These are phyloP conservation scores for Talaromyces piceae DNA, from an alignment of 2,329 filamentous ascomycete species.

Conservation along the genomic window DNA sequence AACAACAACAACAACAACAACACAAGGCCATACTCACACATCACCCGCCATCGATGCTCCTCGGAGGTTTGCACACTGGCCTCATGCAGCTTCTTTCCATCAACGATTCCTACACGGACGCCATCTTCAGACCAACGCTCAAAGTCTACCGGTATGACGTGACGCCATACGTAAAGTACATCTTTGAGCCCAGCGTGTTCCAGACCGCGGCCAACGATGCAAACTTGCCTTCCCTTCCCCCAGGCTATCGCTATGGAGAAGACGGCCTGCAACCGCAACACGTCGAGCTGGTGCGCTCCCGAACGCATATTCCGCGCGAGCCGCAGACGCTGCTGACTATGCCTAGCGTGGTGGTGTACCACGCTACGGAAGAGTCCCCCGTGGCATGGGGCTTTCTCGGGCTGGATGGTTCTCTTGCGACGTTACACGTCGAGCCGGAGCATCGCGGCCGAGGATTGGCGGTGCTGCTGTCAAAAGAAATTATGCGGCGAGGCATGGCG, in stretches of 20 bases:
- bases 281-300: slow-evolving; percentile 30
- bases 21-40: slow-evolving; percentile 18
- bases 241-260: slow-evolving; percentile 26
- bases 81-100: slow-evolving; percentile 22
- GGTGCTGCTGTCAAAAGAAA: slow-evolving; percentile 22
- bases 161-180: slow-evolving; percentile 30
- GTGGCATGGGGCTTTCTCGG: slow-evolving; percentile 36
- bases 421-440: slow-evolving; percentile 36
- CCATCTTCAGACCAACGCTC: slow-evolving; percentile 15
- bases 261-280: slow-evolving; percentile 23
- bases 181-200: slow-evolving; percentile 22
- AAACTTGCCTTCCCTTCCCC: slow-evolving; percentile 20
- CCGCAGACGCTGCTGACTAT: slow-evolving; percentile 24
- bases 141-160: slow-evolving; percentile 23
- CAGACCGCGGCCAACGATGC: neutral
- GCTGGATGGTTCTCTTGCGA: slow-evolving; percentile 30
- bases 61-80: slow-evolving; percentile 31
- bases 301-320: slow-evolving; percentile 33
- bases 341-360: slow-evolving; percentile 30
- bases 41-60: slow-evolving; percentile 24
- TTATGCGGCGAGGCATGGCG: slow-evolving; percentile 24
- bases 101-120: slow-evolving; percentile 13
- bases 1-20: neutral
- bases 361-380: slow-evolving; percentile 15
- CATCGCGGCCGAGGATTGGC: slow-evolving; percentile 34